These are phyloP conservation scores for Hemileccinum rubropunctum DNA, from an alignment of 768 basidiomycete genomes.

Conservation along the genomic window DNA sequence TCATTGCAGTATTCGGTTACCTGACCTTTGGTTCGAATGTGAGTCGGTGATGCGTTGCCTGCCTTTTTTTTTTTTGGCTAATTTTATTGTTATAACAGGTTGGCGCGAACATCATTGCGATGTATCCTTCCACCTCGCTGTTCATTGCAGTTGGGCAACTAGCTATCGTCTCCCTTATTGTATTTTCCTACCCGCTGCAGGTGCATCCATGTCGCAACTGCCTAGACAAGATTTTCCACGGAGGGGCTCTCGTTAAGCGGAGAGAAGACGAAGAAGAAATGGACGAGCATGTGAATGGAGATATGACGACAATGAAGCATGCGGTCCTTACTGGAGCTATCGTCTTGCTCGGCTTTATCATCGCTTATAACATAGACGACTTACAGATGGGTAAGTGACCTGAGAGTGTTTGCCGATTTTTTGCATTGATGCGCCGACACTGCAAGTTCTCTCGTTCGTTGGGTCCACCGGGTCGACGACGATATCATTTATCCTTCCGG, in stretches of 20 bases:
- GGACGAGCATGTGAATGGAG: constrained; percentile 53
- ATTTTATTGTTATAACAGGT: constrained; percentile 46
- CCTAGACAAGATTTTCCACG: constrained; percentile 83
- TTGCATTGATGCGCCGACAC: constrained; percentile 10
- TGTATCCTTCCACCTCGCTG: constrained; percentile 87
- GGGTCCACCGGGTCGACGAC: constrained; percentile 96
- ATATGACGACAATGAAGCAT: constrained; percentile 71
- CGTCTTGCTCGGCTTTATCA: constrained; percentile 59
- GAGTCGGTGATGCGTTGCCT: constrained; percentile 14
- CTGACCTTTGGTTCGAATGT: constrained; percentile 90
- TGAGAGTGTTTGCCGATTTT: background rate
- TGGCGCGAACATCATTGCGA: constrained; percentile 89
- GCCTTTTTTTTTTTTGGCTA: background rate
- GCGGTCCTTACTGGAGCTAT: constrained; percentile 65
- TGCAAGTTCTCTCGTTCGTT: constrained; percentile 87
- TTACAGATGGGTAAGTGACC: constrained; percentile 64
- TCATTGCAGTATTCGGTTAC: constrained; percentile 88
- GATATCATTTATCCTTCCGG: constrained; percentile 94
- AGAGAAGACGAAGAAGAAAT: constrained; percentile 46
- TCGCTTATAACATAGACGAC: constrained; percentile 78
- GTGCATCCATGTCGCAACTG: constrained; percentile 92
- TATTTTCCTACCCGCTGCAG: constrained; percentile 93
- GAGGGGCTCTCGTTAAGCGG: constrained; percentile 36
- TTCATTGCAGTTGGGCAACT: constrained; percentile 92
- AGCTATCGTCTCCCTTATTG: constrained; percentile 86